Evolutionary conservation across 2,329 filamentous ascomycete species (phyloP).

Genomic region (Phoma sp.): DNA sequence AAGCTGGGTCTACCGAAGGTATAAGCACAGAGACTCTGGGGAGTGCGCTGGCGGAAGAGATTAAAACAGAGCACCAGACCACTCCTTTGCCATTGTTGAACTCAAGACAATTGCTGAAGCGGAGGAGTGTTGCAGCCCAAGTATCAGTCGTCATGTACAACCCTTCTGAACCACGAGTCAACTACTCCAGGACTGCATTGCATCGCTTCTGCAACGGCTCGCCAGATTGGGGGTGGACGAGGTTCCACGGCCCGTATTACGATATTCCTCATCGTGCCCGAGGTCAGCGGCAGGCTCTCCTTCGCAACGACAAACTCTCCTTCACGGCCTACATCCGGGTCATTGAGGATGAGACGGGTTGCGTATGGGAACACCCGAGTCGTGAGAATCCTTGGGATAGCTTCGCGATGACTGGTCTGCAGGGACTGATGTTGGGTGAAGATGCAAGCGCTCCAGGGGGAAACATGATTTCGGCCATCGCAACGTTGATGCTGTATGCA

Average conservation of each 20-base stretch:
- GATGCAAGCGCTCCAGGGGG: constrained; percentile 43
- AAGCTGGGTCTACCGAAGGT: neutral
- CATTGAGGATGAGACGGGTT: constrained; percentile 64
- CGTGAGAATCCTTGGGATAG: constrained; percentile 63
- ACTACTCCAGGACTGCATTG: constrained; percentile 61
- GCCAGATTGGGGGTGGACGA: constrained; percentile 68
- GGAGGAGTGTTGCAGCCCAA: constrained; percentile 61
- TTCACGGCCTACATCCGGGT: constrained; percentile 68
- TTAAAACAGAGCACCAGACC: constrained; percentile 29
- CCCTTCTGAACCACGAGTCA: constrained; percentile 64
- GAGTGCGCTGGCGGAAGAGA: constrained; percentile 4
- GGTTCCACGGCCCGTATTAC: constrained; percentile 65
- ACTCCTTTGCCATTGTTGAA: constrained; percentile 46
- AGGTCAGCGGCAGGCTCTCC: constrained; percentile 63
- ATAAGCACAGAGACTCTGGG: constrained; percentile 8
- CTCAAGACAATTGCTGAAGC: constrained; percentile 44
- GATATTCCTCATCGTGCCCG: constrained; percentile 64
- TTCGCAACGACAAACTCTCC: constrained; percentile 65
- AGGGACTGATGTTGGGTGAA: constrained; percentile 50
- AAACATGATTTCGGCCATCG: constrained; percentile 60
- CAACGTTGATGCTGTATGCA: constrained; percentile 64
- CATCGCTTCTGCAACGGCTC: constrained; percentile 66
- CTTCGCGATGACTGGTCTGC: constrained; percentile 62
- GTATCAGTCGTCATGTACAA: constrained; percentile 68
- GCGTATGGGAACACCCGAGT: constrained; percentile 65